Conservation (phyloP, 768 basidiomycete genomes). For the Kwoniella pini region DNA sequence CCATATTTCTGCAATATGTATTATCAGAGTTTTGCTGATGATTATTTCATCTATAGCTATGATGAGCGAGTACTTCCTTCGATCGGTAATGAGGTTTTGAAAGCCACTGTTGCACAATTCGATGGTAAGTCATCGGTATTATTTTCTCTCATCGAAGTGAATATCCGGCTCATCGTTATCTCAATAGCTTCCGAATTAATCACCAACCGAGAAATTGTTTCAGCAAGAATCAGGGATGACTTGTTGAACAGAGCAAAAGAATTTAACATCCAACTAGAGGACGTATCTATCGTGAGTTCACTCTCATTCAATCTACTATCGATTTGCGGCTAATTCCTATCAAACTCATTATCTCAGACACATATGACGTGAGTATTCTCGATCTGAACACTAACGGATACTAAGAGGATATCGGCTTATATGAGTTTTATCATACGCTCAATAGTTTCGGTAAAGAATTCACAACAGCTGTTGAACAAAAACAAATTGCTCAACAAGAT, state of each 20-base stretch:
- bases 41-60: constrained; percentile 58
- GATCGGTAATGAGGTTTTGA: constrained; percentile 89
- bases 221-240: constrained; percentile 87
- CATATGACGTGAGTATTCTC: constrained; percentile 57
- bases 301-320: background rate
- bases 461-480: constrained; percentile 87
- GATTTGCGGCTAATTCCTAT: background rate
- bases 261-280: constrained; percentile 92
- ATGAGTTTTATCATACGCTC: too few species aligned
- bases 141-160: too few species aligned
- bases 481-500: constrained; percentile 99
- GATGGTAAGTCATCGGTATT: constrained; percentile 71
- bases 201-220: constrained; percentile 95
- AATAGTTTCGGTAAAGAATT: constrained; percentile 55
- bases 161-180: too few species aligned
- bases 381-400: too few species aligned
- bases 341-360: constrained; percentile 39
- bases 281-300: constrained; percentile 77
- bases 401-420: too few species aligned
- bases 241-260: constrained; percentile 89
- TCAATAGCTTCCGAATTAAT: constrained; percentile 56
- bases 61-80: constrained; percentile 78
- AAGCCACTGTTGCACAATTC: constrained; percentile 97
- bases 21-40: background rate
- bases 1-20: background rate